Evolutionary conservation across 441 rosid species (phyloP), one percentile per base, ranked within the genome.

Genomic region (Arabidopsis hybrid): DNA sequence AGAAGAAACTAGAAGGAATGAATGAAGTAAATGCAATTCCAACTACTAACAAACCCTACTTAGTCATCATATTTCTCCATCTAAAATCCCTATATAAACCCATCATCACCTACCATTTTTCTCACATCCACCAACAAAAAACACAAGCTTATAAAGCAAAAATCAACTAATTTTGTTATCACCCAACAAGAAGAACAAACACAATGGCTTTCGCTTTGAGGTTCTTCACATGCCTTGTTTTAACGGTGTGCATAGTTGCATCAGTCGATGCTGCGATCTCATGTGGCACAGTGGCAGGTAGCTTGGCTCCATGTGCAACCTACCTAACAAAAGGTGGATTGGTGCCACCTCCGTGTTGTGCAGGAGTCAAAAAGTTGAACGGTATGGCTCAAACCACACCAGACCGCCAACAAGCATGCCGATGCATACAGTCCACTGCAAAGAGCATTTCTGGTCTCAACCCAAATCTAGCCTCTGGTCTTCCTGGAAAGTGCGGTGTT

Each of bases 401-500:
- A 0, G 90, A 82, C 62, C 88, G 88, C 32, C 84, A 80, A 62
- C 21, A 67, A 4, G 80, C 83, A 2, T 89, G 90, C 59, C 45
- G 0, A 29, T 87, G 94, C 85, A 12, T 87, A 69, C 71, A 85
- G 42, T 2, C 6, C 2, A 43, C 63, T 2, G 78, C 91, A 0
- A 0, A 4, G 0, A 0, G 31, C 9, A 0, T 79, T 14, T 4
- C 62, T 58, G 43, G 18, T 58, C 43, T 58, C 12, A 73, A 83
- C 9, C 16, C n/a, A 0, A 35, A 17, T 31, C 7, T 43, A 5
- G 87, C 86, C 0, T 63, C 72, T 5, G 12, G 36, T 6, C 90
- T 86, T 38, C 90, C 95, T 0, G 42, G 78, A 10, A 62, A 58
- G 46, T 87, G 94, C 10, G 82, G 81, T 3, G 84, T 85, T 70